Percentiles rank a stretch among this genome's conserved stretches.
These are phyloP conservation scores for Eustoma russellianum DNA, from an alignment of 257 asterid genomes.

Conservation along the genomic window DNA sequence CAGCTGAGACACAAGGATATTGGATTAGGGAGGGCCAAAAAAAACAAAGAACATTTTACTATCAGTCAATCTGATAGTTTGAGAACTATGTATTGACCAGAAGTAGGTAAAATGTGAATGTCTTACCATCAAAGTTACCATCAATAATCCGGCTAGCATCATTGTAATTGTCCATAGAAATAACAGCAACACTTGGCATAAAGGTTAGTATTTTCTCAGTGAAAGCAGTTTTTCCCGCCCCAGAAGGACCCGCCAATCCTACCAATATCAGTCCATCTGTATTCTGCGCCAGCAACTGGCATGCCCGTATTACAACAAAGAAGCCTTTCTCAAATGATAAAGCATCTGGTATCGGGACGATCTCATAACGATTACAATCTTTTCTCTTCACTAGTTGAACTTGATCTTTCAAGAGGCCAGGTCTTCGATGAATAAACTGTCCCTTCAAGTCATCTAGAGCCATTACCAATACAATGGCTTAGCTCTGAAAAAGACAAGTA, in stretches of 20 bases:
- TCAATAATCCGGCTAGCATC: constrained; percentile 92
- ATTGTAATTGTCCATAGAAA: constrained; percentile 97
- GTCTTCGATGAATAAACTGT: constrained; percentile 44
- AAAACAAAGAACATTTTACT: background rate
- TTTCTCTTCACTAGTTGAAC: constrained; percentile 72
- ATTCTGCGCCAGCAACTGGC: constrained; percentile 78
- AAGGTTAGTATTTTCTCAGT: constrained; percentile 63
- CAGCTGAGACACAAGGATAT: background rate
- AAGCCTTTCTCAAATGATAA: constrained; percentile 96
- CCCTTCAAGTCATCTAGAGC: constrained; percentile 32
- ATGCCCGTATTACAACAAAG: constrained; percentile 81
- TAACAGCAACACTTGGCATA: constrained; percentile 88
- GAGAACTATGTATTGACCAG: background rate
- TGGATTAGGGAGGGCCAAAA: background rate
- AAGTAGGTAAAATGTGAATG: background rate
- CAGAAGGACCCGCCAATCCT: constrained; percentile 97
- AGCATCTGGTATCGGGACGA: constrained; percentile 54
- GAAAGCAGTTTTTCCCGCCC: constrained; percentile 88
- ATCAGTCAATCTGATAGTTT: constrained; percentile 2
- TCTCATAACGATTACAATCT: constrained; percentile 69
- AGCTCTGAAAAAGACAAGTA: constrained; percentile 23
- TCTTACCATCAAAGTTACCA: constrained; percentile 91
- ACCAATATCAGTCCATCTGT: constrained; percentile 75
- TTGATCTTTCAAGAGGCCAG: constrained; percentile 88
- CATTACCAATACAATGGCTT: constrained; percentile 25